phyloP scores from a whole-genome alignment of 2,329 filamentous ascomycete genomes.

The Clonostachys sp. region DNA sequence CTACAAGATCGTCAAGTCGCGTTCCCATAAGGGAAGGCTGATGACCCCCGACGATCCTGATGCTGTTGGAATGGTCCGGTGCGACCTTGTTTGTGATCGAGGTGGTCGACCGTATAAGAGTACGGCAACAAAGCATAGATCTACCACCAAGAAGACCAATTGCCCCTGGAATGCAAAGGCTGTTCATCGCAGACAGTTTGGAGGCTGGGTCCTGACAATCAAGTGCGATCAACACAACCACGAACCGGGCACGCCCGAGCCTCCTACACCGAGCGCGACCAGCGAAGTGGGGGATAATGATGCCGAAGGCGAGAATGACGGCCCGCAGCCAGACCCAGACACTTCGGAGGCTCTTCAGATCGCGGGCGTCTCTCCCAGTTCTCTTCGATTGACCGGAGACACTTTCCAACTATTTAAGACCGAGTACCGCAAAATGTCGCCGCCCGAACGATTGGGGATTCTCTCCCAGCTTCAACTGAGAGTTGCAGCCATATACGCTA shows the following conservation, averaged over 20 bases:
- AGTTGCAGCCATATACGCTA: constrained; percentile 36
- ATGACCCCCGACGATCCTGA: constrained; percentile 31
- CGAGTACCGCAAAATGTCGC: constrained; percentile 36
- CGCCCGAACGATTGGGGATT: constrained; percentile 28
- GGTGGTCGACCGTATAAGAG: constrained; percentile 37
- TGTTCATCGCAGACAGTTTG: constrained; percentile 34
- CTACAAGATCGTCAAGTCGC: constrained; percentile 39
- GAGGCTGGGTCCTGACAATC: constrained; percentile 38
- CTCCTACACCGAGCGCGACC: constrained; percentile 24
- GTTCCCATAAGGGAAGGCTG: constrained; percentile 34
- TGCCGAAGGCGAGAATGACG: constrained; percentile 5
- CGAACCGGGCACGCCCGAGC: constrained; percentile 36
- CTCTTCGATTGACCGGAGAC: constrained; percentile 33
- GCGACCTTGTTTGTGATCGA: constrained; percentile 38
- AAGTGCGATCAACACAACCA: constrained; percentile 39
- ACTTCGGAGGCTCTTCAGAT: constrained; percentile 29
- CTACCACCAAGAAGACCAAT: constrained; percentile 38
- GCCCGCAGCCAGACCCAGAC: constrained; percentile 24
- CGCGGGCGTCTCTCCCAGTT: constrained; percentile 29
- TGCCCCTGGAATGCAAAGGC: constrained; percentile 41
- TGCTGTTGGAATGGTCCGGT: constrained; percentile 34
- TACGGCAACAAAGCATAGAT: constrained; percentile 37
- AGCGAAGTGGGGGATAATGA: constrained; percentile 26
- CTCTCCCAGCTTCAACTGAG: constrained; percentile 34
- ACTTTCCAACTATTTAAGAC: constrained; percentile 37